Base-by-base conservation (phyloP, 2,329 filamentous ascomycete genomes). In the Ceratocystis destructans region DNA sequence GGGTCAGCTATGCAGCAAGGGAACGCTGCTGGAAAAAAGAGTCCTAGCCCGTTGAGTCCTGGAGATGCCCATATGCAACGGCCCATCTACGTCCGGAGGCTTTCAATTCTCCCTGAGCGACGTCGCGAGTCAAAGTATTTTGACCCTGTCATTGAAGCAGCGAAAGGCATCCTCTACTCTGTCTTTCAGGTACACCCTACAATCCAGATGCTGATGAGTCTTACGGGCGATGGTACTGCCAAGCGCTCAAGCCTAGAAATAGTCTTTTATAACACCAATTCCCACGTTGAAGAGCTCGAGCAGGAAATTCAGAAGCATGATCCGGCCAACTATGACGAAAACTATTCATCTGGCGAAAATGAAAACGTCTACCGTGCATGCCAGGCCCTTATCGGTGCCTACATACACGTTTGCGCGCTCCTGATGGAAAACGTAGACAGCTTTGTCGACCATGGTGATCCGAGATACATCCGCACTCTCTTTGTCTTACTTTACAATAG, bases 151-250 rank as follows among this genome's bases (percentile, higher is more conserved):
- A 76, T 87, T 37, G 85, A 87, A 71, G 81, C 82, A 15, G 84
- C 85, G 37, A 87, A 87, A 72, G 84, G 84, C 33, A 83, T 87
- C 28, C 77, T 87, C 1, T 87, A 86, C 72, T 83, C 85, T 2
- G 79, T 87, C 37, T 87, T 87, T 69, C 84, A 87, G 72, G 84
- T 87, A 31, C 85, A 87, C 69, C 84, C 84, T 4, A 83, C 84
- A 75, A 85, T 87, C 68, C 84, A 87, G 73, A 83, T 83, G 74
- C 76, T 87, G 64, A 83, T 86, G 73, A 79, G 82, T 55, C 76
- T 87, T 62, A 81, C 83, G 61, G 83, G 80, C 69, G 83, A 87
- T 68, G 82, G 80, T 41, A 82, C 82, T 8, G 76, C 79, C 25
- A 85, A 84, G 71, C 77, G 83, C 62, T 86, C 84, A 3, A 86